Evolutionary conservation across 2,329 filamentous ascomycete genomes (phyloP).

Genomic region (Clonostachys sp.): DNA sequence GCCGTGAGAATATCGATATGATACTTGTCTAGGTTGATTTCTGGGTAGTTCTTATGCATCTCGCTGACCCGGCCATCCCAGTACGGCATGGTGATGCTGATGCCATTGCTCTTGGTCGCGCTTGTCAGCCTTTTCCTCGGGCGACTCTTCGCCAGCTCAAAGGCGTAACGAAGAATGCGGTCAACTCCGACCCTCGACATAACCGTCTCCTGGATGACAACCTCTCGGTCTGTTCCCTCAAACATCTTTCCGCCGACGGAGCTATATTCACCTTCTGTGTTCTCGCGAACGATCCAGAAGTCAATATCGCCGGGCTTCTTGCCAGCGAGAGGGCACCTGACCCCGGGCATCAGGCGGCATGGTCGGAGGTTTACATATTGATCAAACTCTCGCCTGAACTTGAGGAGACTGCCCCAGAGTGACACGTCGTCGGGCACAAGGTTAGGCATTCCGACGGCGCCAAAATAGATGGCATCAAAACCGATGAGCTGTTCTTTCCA

Average conservation of each 20-base stretch:
- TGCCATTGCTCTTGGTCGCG: conserved; percentile 64
- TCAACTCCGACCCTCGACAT: conserved; percentile 60
- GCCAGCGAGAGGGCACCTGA: conserved; percentile 49
- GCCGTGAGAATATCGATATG: conserved; percentile 64
- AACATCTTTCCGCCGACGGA: conserved; percentile 61
- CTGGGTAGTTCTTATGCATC: conserved; percentile 50
- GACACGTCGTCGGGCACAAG: conserved; percentile 61
- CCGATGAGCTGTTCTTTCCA: conserved; percentile 48
- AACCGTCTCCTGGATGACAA: conserved; percentile 56
- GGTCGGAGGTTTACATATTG: conserved; percentile 67
- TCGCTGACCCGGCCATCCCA: conserved; percentile 58
- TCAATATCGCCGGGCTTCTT: conserved; percentile 55
- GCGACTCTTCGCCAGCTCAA: conserved; percentile 54
- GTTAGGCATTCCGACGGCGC: conserved; percentile 54
- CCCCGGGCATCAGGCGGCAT: conserved; percentile 56
- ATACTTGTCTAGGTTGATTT: conserved; percentile 60
- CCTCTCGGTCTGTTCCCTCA: conserved; percentile 53
- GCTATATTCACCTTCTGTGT: conserved; percentile 64
- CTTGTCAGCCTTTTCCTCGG: conserved; percentile 58
- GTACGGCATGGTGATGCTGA: conserved; percentile 63
- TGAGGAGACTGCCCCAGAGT: conserved; percentile 62
- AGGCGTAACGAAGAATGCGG: conserved; percentile 58
- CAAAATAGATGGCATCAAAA: conserved; percentile 65
- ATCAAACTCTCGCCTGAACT: conserved; percentile 62
- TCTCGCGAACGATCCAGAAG: conserved; percentile 64